Evolutionary conservation across 1,139 yeast species (phyloP).

Genomic region (Yamadazyma friedrichii): DNA sequence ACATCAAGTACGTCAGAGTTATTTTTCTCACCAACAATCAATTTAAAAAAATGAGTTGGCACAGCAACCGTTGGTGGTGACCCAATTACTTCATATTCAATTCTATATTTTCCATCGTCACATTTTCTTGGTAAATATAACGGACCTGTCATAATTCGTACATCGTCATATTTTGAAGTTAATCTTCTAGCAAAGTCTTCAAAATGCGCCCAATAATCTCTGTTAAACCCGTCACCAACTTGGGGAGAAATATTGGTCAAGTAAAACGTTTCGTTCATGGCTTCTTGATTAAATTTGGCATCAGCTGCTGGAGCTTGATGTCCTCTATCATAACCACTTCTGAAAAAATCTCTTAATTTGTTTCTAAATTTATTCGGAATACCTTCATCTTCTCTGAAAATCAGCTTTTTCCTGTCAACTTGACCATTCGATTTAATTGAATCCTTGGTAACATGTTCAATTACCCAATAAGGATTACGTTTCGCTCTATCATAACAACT

Average conservation of each 20-base stretch:
- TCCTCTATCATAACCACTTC: constrained; percentile 96
- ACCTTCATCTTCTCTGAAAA: constrained; percentile 83
- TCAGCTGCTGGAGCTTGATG: constrained; percentile 99
- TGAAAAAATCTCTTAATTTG: constrained; percentile 76
- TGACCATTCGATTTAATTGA: constrained; percentile 51
- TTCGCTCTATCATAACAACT: constrained; percentile 84
- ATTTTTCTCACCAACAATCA: constrained; percentile 75
- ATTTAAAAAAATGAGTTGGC: constrained; percentile 94
- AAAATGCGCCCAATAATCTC: constrained; percentile 96
- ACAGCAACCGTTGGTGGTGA: constrained; percentile 96
- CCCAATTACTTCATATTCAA: constrained; percentile 90
- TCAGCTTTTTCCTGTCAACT: constrained; percentile 76
- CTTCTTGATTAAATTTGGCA: constrained; percentile 83
- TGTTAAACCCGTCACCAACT: constrained; percentile 94
- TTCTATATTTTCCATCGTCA: constrained; percentile 66
- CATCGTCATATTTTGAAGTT: constrained; percentile 65
- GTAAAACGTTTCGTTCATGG: constrained; percentile 93
- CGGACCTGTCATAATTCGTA: constrained; percentile 92
- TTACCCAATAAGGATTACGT: constrained; percentile 84
- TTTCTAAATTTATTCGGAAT: constrained; percentile 79
- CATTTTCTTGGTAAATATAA: constrained; percentile 77
- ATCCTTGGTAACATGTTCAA: constrained; percentile 85
- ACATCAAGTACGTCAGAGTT: constrained; percentile 60
- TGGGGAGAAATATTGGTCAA: constrained; percentile 94
- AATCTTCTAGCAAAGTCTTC: constrained; percentile 85